phyloP scores from a whole-genome alignment of 1,284 basidiomycete genomes.

The Heterobasidion occidentale region DNA sequence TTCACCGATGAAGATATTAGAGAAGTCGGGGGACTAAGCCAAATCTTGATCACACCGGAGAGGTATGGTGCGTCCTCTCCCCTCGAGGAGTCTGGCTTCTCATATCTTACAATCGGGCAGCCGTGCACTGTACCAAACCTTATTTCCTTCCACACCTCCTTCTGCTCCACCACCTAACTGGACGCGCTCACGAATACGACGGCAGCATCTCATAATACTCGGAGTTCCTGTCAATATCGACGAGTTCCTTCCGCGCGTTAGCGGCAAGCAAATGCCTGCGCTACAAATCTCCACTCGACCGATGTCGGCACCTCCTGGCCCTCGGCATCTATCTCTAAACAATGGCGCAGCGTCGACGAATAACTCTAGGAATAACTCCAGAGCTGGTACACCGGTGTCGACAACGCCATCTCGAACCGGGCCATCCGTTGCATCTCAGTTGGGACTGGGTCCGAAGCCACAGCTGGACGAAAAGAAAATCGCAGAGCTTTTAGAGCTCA shows the following conservation, averaged over 20 bases:
- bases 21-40: constrained; percentile 71
- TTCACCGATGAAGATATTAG: constrained; percentile 70
- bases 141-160: constrained; percentile 54
- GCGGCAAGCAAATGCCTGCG: constrained; percentile 65
- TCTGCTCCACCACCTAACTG: constrained; percentile 79
- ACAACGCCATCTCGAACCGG: constrained; percentile 14
- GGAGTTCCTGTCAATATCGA: constrained; percentile 92
- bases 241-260: constrained; percentile 75
- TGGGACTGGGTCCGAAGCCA: constrained; percentile 67
- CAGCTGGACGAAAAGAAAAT: constrained; percentile 61
- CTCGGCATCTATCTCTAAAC: constrained; percentile 33
- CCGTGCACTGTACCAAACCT: constrained; percentile 66
- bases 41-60: constrained; percentile 65
- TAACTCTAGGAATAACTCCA: constrained; percentile 31
- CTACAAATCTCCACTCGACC: constrained; percentile 80
- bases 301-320: constrained; percentile 66
- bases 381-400: constrained; percentile 28
- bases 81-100: background rate
- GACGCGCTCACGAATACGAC: constrained; percentile 81
- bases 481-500: constrained; percentile 57
- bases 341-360: constrained; percentile 21
- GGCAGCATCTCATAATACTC: constrained; percentile 83
- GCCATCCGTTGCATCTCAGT: constrained; percentile 29
- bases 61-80: constrained; percentile 42
- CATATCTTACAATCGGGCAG: constrained; percentile 28